These are phyloP conservation scores for Nitzschia palea DNA, from an alignment of 108 stramenopile genomes.

Conservation along the genomic window DNA sequence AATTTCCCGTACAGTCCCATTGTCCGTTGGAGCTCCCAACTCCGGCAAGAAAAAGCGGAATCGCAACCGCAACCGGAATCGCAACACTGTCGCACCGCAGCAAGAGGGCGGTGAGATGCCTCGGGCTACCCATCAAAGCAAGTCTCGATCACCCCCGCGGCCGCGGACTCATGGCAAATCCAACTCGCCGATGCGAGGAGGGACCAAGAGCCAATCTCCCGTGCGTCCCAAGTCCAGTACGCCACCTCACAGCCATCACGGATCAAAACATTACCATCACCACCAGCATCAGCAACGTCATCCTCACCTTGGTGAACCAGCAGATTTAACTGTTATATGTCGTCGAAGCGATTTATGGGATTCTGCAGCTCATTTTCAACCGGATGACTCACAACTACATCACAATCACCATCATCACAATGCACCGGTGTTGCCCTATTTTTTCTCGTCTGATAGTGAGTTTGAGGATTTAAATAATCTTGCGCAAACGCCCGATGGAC, in stretches of 20 bases:
- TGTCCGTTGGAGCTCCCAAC: too few species aligned
- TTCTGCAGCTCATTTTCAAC: conserved; percentile 38
- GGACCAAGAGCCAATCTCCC: not conserved
- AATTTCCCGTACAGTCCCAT: too few species aligned
- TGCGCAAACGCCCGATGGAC: not conserved
- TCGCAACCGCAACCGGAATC: conserved; percentile 14
- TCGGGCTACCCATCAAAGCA: too few species aligned
- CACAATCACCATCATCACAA: conserved; percentile 14
- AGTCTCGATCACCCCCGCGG: conserved; percentile 34
- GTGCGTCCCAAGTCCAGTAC: conserved; percentile 24
- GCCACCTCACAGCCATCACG: conserved; percentile 1
- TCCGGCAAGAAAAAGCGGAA: not conserved
- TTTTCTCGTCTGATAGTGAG: not conserved
- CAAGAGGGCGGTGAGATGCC: too few species aligned
- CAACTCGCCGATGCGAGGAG: conserved; percentile 12
- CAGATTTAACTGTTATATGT: conserved; percentile 56
- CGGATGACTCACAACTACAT: conserved; percentile 26
- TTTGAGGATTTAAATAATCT: not conserved
- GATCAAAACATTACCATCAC: conserved; percentile 7
- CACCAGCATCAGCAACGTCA: conserved; percentile 11
- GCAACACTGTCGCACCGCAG: too few species aligned
- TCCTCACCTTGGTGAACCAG: conserved; percentile 4
- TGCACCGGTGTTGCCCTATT: conserved; percentile 27
- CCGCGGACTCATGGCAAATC: not conserved
- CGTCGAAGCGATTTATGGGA: conserved; percentile 53